These are phyloP conservation scores for Corchorus capsularis DNA, from an alignment of 345 rosid genomes.

Conservation along the genomic window DNA sequence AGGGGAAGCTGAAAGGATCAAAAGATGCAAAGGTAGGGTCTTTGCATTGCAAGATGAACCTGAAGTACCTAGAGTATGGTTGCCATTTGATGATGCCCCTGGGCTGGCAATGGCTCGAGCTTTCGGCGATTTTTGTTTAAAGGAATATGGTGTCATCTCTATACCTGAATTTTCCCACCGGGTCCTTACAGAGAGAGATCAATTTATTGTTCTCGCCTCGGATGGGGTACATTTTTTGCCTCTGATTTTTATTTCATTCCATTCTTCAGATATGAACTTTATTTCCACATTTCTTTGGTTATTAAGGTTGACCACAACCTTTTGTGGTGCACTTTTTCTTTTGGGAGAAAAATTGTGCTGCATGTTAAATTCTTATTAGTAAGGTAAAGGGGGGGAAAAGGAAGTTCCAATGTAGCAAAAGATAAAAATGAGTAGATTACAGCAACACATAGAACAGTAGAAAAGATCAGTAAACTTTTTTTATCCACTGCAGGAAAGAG, in stretches of 20 bases:
- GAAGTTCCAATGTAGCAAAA: neutral
- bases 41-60: slow-evolving; percentile 99
- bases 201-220: slow-evolving; percentile 94
- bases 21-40: slow-evolving; percentile 93
- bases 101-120: slow-evolving; percentile 99
- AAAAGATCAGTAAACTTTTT: neutral
- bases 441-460: neutral
- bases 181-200: slow-evolving; percentile 79
- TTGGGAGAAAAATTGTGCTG: neutral
- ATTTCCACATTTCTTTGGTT: neutral
- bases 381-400: too few relatives aligned
- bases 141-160: slow-evolving; percentile 97
- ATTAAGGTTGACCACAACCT: neutral
- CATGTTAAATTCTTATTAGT: neutral
- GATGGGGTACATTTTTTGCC: slow-evolving; percentile 73
- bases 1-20: slow-evolving; percentile 99
- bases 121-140: slow-evolving; percentile 97
- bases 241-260: neutral
- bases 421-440: neutral
- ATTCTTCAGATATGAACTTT: neutral
- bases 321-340: neutral
- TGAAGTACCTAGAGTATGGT: slow-evolving; percentile 96
- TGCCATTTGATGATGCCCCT: slow-evolving; percentile 99
- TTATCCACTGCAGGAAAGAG: neutral
- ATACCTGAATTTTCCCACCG: slow-evolving; percentile 93